phyloP scores from a whole-genome alignment of 1,139 yeast genomes.

The Debaryomyces psychrophilus region DNA sequence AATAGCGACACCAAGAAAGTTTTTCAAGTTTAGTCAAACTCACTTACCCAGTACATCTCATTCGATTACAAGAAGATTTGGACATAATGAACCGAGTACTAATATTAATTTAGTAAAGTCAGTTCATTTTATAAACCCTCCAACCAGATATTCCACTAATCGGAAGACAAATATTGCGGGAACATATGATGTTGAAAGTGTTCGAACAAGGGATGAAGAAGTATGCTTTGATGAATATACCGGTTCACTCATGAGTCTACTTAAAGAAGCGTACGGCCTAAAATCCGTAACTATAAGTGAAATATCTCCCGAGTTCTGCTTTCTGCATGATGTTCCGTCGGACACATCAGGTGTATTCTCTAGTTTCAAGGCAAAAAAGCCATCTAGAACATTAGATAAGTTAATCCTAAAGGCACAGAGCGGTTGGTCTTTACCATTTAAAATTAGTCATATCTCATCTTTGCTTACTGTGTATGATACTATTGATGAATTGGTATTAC shows the following conservation, averaged over 20 bases:
- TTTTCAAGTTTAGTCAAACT: constrained; percentile 35
- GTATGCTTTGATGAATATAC: constrained; percentile 33
- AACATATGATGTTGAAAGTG: constrained; percentile 35
- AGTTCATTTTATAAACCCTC: constrained; percentile 40
- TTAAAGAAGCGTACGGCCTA: constrained; percentile 38
- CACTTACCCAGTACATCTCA: constrained; percentile 26
- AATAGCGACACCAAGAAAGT: constrained; percentile 29
- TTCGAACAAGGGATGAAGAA: constrained; percentile 19
- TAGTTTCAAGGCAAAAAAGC: constrained; percentile 14
- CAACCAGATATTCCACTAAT: constrained; percentile 27
- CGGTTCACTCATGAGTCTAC: constrained; percentile 25
- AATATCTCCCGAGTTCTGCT: constrained; percentile 55
- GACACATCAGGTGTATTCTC: constrained; percentile 5
- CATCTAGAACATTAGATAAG: constrained; percentile 25
- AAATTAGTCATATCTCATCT: constrained; percentile 32
- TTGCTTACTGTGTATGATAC: constrained; percentile 46
- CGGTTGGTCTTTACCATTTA: constrained; percentile 54
- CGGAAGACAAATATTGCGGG: constrained; percentile 43
- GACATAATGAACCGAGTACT: constrained; percentile 31
- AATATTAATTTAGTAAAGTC: constrained; percentile 34
- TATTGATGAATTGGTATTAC: constrained; percentile 45
- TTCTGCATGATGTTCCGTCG: constrained; percentile 27
- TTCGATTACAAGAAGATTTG: constrained; percentile 22
- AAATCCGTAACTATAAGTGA: constrained; percentile 37
- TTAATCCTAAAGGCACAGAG: constrained; percentile 43